Percentiles rank a stretch among this genome's conserved stretches.
These are phyloP conservation scores for Nemophila menziesii DNA, from an alignment of 257 asterid species.

Conservation along the genomic window DNA sequence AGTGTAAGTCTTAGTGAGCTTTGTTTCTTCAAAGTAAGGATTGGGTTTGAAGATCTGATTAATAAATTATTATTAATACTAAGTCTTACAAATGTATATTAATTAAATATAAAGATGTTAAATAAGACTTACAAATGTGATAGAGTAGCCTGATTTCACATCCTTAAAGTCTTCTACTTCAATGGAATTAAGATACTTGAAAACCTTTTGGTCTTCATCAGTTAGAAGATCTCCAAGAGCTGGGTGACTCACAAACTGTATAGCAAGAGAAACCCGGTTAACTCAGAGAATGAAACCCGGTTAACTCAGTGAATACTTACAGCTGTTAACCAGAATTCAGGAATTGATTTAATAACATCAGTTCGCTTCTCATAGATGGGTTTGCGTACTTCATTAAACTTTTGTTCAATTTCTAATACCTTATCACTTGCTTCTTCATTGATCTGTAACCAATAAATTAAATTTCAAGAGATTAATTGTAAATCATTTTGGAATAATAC, in stretches of 20 bases:
- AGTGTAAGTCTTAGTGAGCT: slow-evolving; percentile 70
- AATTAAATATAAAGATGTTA: background rate
- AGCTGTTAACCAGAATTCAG: slow-evolving; percentile 95
- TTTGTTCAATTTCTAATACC: slow-evolving; percentile 83
- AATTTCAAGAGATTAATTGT: no score
- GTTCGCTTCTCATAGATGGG: slow-evolving; percentile 80
- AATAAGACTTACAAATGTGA: slow-evolving; percentile 59
- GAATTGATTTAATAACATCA: slow-evolving; percentile 59
- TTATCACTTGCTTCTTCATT: slow-evolving; percentile 93
- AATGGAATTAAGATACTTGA: slow-evolving; percentile 66
- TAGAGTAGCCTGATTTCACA: slow-evolving; percentile 86
- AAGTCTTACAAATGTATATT: background rate
- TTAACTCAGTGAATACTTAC: slow-evolving; percentile 34
- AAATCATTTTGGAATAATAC: background rate
- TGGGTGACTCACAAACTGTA: slow-evolving; percentile 91
- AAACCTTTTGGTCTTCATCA: slow-evolving; percentile 94
- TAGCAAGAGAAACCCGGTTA: slow-evolving; percentile 3
- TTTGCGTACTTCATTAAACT: slow-evolving; percentile 69
- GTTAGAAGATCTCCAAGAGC: slow-evolving; percentile 76
- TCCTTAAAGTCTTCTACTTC: slow-evolving; percentile 91
- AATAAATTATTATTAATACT: slow-evolving; percentile 7
- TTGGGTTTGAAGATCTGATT: slow-evolving; percentile 64
- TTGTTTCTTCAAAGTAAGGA: slow-evolving; percentile 72
- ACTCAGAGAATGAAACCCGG: background rate
- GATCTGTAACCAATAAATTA: slow-evolving; percentile 41